phyloP scores from a whole-genome alignment of 306 rosid species.

The Vigna nakashimae region DNA sequence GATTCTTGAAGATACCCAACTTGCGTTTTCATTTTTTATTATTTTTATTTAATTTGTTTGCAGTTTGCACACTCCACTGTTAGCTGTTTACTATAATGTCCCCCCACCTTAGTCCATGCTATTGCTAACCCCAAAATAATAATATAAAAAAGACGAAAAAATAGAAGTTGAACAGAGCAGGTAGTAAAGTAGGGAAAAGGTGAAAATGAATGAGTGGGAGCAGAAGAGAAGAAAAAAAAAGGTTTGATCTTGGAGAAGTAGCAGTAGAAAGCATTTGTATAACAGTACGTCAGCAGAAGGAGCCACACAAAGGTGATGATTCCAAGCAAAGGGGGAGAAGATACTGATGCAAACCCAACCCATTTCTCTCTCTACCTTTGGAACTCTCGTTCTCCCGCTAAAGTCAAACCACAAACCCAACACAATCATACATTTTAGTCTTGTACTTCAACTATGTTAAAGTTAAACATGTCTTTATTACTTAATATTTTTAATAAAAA shows the following conservation, averaged over 20 bases:
- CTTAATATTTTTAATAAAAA: too few species aligned
- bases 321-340: slow-evolving; percentile 44
- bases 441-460: too few species aligned
- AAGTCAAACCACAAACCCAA: slow-evolving; percentile 53
- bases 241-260: background rate
- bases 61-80: slow-evolving; percentile 13
- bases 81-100: background rate
- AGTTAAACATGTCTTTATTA: too few species aligned
- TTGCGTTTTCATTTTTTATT: slow-evolving; percentile 17
- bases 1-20: slow-evolving; percentile 68
- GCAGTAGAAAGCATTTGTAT: background rate
- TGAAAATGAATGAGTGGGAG: background rate
- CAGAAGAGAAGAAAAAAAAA: slow-evolving; percentile 17
- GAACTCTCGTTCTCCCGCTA: slow-evolving; percentile 41
- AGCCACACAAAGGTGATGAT: slow-evolving; percentile 39
- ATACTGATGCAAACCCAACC: slow-evolving; percentile 43
- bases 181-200: background rate
- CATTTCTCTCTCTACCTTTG: slow-evolving; percentile 23
- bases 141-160: background rate
- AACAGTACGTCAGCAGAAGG: background rate
- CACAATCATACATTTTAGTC: background rate
- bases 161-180: background rate
- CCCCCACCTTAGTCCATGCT: background rate
- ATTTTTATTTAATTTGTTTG: background rate
- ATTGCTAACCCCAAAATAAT: background rate